phyloP scores from a whole-genome alignment of 257 asterid genomes.

The Echium plantagineum region DNA sequence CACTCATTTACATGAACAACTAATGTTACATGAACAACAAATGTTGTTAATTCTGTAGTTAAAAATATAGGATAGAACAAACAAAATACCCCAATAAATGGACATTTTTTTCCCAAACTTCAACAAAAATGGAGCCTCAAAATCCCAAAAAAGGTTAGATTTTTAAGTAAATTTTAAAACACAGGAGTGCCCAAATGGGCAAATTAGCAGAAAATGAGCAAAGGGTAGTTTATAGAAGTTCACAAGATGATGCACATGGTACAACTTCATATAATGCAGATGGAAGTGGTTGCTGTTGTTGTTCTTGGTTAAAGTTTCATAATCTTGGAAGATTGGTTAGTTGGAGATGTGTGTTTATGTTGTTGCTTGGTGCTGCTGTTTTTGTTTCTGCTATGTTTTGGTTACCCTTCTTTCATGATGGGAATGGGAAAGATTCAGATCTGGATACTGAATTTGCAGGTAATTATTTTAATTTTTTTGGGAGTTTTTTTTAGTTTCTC shows the following conservation, averaged over 20 bases:
- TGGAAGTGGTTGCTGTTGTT: conserved; percentile 18
- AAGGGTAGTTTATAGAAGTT: conserved; percentile 1
- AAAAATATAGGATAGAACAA: not conserved
- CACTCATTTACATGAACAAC: no score
- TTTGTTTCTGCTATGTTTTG: conserved; percentile 58
- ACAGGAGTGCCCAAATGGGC: conserved; percentile 50
- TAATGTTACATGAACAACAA: no score
- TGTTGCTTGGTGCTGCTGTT: conserved; percentile 57
- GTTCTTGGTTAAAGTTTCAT: conserved; percentile 17
- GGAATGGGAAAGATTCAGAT: conserved; percentile 59
- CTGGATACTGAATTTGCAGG: conserved; percentile 41
- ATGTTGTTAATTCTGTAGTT: no score
- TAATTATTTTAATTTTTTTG: conserved; percentile 3
- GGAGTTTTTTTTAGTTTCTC: not conserved
- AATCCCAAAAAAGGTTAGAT: conserved; percentile 1
- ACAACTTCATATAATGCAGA: conserved; percentile 23
- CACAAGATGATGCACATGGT: conserved; percentile 28
- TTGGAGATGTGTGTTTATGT: conserved; percentile 54
- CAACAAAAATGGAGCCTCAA: conserved; percentile 34
- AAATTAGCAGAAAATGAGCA: conserved; percentile 45
- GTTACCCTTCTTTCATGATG: conserved; percentile 52
- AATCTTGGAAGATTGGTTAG: conserved; percentile 31
- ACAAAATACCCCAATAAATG: not conserved
- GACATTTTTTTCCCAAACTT: conserved; percentile 28
- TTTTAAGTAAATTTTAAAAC: no score